Conservation (phyloP, 192 early-diverging fungal genomes). For the Blastocladiella britannica region DNA sequence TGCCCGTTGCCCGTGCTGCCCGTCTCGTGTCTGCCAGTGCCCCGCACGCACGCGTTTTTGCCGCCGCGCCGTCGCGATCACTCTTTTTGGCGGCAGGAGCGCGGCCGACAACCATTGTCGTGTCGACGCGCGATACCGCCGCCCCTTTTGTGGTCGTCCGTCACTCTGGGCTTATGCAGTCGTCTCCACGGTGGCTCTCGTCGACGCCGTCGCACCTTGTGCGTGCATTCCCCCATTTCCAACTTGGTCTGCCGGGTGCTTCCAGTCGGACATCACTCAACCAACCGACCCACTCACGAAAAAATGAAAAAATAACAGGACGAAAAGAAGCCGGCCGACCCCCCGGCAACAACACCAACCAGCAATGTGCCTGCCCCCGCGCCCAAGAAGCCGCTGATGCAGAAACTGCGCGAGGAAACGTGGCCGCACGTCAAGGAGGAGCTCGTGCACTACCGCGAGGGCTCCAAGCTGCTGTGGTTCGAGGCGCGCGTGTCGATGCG, state of each 20-base stretch:
- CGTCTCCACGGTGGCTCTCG: background rate
- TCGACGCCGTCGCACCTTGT: no score
- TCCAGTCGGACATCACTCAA: no score
- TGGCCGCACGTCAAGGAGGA: constrained; percentile 52
- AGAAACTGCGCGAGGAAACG: constrained; percentile 11
- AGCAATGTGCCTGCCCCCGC: no score
- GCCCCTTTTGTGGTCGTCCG: background rate
- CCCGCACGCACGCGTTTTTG: no score
- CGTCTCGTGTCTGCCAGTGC: background rate
- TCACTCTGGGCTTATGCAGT: no score
- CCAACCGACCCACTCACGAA: no score
- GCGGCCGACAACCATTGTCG: no score
- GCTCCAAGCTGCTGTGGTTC: constrained; percentile 68
- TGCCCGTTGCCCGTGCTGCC: background rate
- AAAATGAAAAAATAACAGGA: no score
- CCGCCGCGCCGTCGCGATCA: background rate
- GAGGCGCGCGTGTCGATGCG: constrained; percentile 69
- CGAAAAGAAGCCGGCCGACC: no score
- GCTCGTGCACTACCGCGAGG: constrained; percentile 76
- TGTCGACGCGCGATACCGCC: background rate
- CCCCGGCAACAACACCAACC: no score
- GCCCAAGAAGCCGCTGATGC: constrained; percentile 40
- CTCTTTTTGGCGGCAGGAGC: background rate
- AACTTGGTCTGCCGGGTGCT: no score
- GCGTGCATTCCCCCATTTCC: no score